Evolutionary conservation across 805 yeast species (phyloP), one percentile per base, ranked within the genome.

Genomic region (Cyberlindnera veronae): DNA sequence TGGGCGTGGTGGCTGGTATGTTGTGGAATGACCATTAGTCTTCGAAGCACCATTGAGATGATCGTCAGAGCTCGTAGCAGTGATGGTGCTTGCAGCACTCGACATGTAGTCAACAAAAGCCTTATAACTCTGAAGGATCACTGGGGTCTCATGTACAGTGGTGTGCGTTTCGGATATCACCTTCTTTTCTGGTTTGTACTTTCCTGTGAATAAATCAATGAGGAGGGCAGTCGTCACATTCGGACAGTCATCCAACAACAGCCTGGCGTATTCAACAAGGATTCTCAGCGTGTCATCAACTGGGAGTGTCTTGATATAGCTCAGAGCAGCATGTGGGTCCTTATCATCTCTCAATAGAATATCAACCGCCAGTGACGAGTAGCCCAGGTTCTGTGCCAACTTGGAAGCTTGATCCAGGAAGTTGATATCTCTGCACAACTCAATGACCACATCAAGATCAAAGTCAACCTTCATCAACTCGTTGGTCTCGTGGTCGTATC

Each of bases 1-100:
- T 6, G 98, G 98, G 37, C 81, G 74, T 3, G 99, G 99, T 2
- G 98, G 96, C 37, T 82, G 81, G 60, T 93, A 93, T 0, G 93
- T 84, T 13, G 90, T 83, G 8, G 21, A 30, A 17, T 33, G 17
- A 12, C 32, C 38, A 12, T 36, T 39, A 32, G 21, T 24, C n/a
- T 24, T 24, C 14, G 33, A 13, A n/a, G 27, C 11, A 8, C 36
- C 45, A 17, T 45, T 48, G 18, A 33, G 29, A 3, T 42, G 42
- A 4, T 29, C 39, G 13, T 45, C 49, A 7, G 41, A 36, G 9
- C 53, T 27, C 16, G 50, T n/a, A 9, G 22, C 13, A 19, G 59
- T 46, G 33, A 55, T 46, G 2, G 50, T 45, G 18, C 50, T 53
- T 10, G 65, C 51, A 6, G 61, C 53, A 24, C 50, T 49, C n/a